Base-by-base conservation (phyloP, 2,329 filamentous ascomycete genomes). In the Fusarium lyarnte region DNA sequence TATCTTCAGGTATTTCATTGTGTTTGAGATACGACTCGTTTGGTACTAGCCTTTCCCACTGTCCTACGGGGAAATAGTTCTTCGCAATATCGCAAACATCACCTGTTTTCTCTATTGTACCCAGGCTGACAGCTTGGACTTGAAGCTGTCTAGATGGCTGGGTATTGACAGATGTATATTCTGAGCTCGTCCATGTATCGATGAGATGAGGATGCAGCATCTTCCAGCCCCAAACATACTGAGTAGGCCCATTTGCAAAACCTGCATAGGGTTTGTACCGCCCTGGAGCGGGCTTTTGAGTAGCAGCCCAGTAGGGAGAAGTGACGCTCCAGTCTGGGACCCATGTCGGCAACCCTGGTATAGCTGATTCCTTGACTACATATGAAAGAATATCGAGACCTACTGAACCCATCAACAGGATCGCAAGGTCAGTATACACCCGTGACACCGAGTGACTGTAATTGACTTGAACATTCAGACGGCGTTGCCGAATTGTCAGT, bases 161-260 rank as follows among this genome's bases (percentile, higher is more conserved):
- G 7, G 0, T 3, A 6, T 29, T 31, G 27, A 3, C 7, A 8
- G 21, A 29, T 2, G 4, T 8, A 12, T 47, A 31, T 8, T 0
- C 10, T 6, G 45, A 47, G 12, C 4, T 47, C 14, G 14, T n/a
- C 45, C 45, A 47, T 8, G 45, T 47, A 31, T 47, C 21, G 14
- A 47, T 47, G 4, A 47, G 27, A n/a, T 31, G 21, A 31, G 27
- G 27, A 8, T 47, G 27, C 14, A 47, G 21, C 45, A 47, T 47
- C 14, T n/a, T n/a, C 27, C 45, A 47, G 2, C 45, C 45, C 45
- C 21, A 47, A 0, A 17, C 2, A 8, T 31, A n/a, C 10, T n/a
- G 45, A n/a, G 21, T 6, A 6, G 45, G 45, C 1, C 45, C 7
- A 12, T 1, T n/a, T n/a, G 4, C 1, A 31, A 31, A 47, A 8